A percentile compares a stretch with the other conserved stretches of the same genome.
Evolutionary conservation across 1,284 basidiomycete species (phyloP).

Genomic region (Rhodotorula sp.): DNA sequence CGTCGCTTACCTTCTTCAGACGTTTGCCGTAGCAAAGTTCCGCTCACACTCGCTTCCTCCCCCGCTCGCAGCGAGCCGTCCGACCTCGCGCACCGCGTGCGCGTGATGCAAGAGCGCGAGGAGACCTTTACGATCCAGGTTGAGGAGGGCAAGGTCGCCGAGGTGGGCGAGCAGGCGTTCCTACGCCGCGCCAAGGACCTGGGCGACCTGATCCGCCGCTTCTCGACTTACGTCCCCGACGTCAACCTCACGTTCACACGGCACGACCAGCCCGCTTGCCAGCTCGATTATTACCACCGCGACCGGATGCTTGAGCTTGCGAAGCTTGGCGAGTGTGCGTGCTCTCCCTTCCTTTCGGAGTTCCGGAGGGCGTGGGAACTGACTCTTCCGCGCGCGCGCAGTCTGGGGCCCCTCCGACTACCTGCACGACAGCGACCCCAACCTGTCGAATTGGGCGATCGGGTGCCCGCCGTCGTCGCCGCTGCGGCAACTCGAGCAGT

Average conservation of each 20-base stretch:
- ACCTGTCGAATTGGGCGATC: constrained; percentile 43
- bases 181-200: constrained; percentile 45
- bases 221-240: constrained; percentile 51
- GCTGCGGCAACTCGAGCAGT: constrained; percentile 25
- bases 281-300: constrained; percentile 53
- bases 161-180: constrained; percentile 40
- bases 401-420: constrained; percentile 44
- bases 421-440: constrained; percentile 22
- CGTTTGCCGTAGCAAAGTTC: no score
- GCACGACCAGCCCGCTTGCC: constrained; percentile 56
- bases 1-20: not conserved
- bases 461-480: constrained; percentile 40
- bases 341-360: no score
- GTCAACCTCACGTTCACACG: constrained; percentile 54
- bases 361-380: not conserved
- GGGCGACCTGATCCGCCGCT: constrained; percentile 49
- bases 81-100: constrained; percentile 39
- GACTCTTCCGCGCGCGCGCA: not conserved
- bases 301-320: constrained; percentile 54
- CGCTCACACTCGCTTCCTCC: not conserved
- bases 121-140: constrained; percentile 47
- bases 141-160: constrained; percentile 26
- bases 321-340: constrained; percentile 47
- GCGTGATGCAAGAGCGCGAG: constrained; percentile 44
- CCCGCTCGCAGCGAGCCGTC: constrained; percentile 29